phyloP scores from a whole-genome alignment of 1,139 yeast species.

The Lodderomyces theae region DNA sequence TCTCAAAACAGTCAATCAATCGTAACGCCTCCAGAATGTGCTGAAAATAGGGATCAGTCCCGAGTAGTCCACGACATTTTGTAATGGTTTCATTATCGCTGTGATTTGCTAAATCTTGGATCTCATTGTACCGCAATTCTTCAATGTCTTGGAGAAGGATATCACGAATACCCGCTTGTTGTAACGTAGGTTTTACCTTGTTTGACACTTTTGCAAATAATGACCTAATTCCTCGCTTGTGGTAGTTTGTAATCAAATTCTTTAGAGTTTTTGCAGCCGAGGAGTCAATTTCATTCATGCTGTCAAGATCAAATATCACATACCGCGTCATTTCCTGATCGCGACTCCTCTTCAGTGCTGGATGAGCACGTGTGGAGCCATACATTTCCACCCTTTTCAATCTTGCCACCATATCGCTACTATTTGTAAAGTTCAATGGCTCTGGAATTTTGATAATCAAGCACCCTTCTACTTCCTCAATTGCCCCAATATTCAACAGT shows the following conservation, averaged over 20 bases:
- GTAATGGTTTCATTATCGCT: slow-evolving; percentile 15
- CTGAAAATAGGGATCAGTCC: slow-evolving; percentile 33
- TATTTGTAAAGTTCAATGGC: slow-evolving; percentile 88
- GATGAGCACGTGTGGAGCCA: slow-evolving; percentile 83
- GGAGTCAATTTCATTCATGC: slow-evolving; percentile 85
- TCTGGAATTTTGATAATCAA: slow-evolving; percentile 86
- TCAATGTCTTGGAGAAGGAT: slow-evolving; percentile 27
- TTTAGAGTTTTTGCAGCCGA: slow-evolving; percentile 77
- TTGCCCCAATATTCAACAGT: slow-evolving; percentile 35
- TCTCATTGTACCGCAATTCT: slow-evolving; percentile 27
- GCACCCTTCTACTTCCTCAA: slow-evolving; percentile 83
- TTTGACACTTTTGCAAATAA: slow-evolving; percentile 64
- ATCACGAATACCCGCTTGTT: slow-evolving; percentile 31
- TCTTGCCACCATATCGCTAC: slow-evolving; percentile 76
- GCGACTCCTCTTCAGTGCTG: slow-evolving; percentile 64
- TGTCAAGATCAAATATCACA: slow-evolving; percentile 78
- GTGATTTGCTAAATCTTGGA: slow-evolving; percentile 17
- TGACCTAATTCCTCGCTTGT: slow-evolving; percentile 55
- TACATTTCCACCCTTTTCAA: slow-evolving; percentile 76
- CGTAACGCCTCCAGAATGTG: slow-evolving; percentile 44
- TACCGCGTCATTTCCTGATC: slow-evolving; percentile 56
- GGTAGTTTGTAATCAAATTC: slow-evolving; percentile 57
- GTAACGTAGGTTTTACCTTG: slow-evolving; percentile 29
- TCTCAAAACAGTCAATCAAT: slow-evolving; percentile 40
- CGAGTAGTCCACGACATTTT: slow-evolving; percentile 25